Evolutionary conservation across 164 flowering plant genomes (phyloP), one percentile per base, ranked within the genome.

Genomic region (Macadamia tetraphylla): DNA sequence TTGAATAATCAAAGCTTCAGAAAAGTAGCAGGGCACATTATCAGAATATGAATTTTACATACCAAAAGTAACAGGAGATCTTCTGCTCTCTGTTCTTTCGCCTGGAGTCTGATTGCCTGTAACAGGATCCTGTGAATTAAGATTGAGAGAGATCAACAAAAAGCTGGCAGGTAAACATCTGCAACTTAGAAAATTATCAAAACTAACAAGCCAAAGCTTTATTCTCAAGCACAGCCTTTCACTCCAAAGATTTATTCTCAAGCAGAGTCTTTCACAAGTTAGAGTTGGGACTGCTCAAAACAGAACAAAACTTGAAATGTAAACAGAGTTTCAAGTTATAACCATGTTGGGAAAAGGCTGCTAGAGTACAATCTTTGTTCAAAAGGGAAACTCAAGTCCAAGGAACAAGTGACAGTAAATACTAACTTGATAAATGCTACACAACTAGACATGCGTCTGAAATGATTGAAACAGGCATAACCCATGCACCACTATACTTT

Each of bases 41-140:
- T 23, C 44, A 40, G 11, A n/a, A 14, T 49, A 40, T 23, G 43
- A 64, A 62, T 23, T 60, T 29, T 11, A 76, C 84, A 76, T 70
- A 79, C 87, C 74, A 53, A 9, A 43, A 66, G 73, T 7, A 67
- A 35, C 71, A 13, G 75, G 67, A 32, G 73, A 77, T 56, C 62
- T 71, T 72, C 32, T 62, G 42, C 58, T 74, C 63, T 59, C 74
- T 23, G 70, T 42, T 46, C 18, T 63, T 62, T 67, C 66, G 44
- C 53, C 60, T 64, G 35, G 55, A 71, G 69, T 58, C 31, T 68
- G 81, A 48, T 77, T 66, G 31, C 67, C 75, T 52, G 53, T 74
- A 40, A 35, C 68, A 42, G 65, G 44, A 68, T 63, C 77, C 85
- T 83, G 83, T 69, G 63, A 71, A 75, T 63, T 68, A 77, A 72